Conservation (phyloP, 2,329 filamentous ascomycete species). For the Colletotrichum orbiculare region DNA sequence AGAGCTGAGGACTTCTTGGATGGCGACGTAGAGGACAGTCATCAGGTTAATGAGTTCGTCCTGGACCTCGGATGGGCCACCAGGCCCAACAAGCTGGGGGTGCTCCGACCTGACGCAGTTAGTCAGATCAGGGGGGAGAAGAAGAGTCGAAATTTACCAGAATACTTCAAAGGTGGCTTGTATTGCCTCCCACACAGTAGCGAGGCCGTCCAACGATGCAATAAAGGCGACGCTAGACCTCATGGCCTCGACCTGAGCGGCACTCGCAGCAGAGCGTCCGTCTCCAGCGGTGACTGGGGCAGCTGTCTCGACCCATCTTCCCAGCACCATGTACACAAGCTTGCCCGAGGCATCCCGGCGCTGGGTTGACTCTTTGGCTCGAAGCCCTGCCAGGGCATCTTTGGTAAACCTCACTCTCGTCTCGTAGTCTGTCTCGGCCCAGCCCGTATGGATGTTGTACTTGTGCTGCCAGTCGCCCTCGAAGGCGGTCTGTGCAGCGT, state of each 20-base stretch:
- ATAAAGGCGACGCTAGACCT: slow-evolving; percentile 64
- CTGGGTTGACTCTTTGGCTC: slow-evolving; percentile 58
- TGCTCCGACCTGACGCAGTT: slow-evolving; percentile 58
- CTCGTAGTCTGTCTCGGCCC: slow-evolving; percentile 73
- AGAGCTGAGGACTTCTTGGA: slow-evolving; percentile 67
- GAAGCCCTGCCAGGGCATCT: slow-evolving; percentile 58
- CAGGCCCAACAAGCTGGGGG: slow-evolving; percentile 49
- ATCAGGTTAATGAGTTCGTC: slow-evolving; percentile 72
- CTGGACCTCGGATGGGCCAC: slow-evolving; percentile 61
- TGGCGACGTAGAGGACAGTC: slow-evolving; percentile 70
- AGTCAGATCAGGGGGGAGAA: slow-evolving; percentile 40
- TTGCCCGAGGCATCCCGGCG: slow-evolving; percentile 66
- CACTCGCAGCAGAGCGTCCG: slow-evolving; percentile 62
- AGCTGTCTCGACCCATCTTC: slow-evolving; percentile 77
- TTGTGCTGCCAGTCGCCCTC: slow-evolving; percentile 78
- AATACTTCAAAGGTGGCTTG: slow-evolving; percentile 61
- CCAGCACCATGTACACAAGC: slow-evolving; percentile 72
- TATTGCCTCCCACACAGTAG: slow-evolving; percentile 63
- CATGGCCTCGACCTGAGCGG: slow-evolving; percentile 69
- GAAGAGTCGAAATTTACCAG: slow-evolving; percentile 55
- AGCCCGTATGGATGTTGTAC: slow-evolving; percentile 59
- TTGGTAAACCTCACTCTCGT: slow-evolving; percentile 67
- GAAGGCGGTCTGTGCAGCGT: slow-evolving; percentile 80
- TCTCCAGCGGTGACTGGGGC: slow-evolving; percentile 56
- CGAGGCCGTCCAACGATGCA: slow-evolving; percentile 61